These are phyloP conservation scores for Colletotrichum trifolii DNA, from an alignment of 2,329 filamentous ascomycete species.

Conservation along the genomic window DNA sequence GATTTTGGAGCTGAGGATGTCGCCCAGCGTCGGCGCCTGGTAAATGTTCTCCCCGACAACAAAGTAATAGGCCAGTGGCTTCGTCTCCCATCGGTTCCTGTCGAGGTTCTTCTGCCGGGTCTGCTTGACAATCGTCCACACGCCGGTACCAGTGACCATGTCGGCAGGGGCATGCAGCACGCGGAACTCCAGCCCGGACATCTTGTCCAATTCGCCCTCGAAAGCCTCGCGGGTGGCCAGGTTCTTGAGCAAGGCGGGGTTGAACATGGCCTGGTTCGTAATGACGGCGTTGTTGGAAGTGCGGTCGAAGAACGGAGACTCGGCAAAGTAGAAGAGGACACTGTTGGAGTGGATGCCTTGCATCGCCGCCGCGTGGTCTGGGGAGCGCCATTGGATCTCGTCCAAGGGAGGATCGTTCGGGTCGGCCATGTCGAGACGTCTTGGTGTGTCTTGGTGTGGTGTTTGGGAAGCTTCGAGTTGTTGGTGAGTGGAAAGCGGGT, in stretches of 20 bases:
- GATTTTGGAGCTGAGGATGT: constrained; percentile 69
- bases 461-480: neutral
- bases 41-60: constrained; percentile 75
- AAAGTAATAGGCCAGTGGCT: constrained; percentile 70
- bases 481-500: constrained; percentile 8
- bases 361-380: constrained; percentile 60
- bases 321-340: constrained; percentile 75
- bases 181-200: constrained; percentile 75
- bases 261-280: constrained; percentile 70
- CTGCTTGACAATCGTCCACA: constrained; percentile 78
- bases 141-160: constrained; percentile 71
- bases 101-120: constrained; percentile 67
- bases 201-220: constrained; percentile 70
- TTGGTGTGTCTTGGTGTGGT: neutral
- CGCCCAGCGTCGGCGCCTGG: constrained; percentile 70
- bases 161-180: constrained; percentile 74
- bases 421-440: constrained; percentile 50
- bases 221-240: constrained; percentile 72
- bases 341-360: constrained; percentile 72
- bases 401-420: constrained; percentile 67
- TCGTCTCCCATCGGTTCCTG: constrained; percentile 66
- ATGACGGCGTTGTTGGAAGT: constrained; percentile 76
- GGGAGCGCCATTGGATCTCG: constrained; percentile 74
- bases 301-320: constrained; percentile 75
- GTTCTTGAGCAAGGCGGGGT: constrained; percentile 66